Evolutionary conservation across 2,329 filamentous ascomycete species (phyloP), one percentile per base, ranked within the genome.

Genomic region (Colletotrichum sp.): DNA sequence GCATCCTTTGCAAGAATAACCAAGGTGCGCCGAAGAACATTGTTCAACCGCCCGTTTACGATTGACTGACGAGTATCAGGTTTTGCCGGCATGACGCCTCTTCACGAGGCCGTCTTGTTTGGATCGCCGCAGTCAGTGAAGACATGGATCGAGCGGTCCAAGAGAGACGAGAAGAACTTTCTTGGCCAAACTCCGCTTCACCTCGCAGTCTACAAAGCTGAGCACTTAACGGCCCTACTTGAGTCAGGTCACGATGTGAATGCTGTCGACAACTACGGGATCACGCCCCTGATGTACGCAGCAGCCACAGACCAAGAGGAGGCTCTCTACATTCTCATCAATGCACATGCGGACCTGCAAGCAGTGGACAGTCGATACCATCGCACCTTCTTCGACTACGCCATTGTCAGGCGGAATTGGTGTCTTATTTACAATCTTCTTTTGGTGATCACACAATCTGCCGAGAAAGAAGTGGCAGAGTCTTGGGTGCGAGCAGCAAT

Each of bases 231-330:
- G 15, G 10, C 9, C 16, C 36, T 72, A 0, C 3, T 75, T 1
- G 1, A 52, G 0, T 32, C 66, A 2, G 52, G 36, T 3, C 49
- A 60, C 26, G 21, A 71, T 1, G 2, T 71, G 0, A 8, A 71
- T n/a, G 68, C 34, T 1, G 2, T 18, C n/a, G 72, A 75, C 5
- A 59, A 24, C 2, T 60, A 52, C 21, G 72, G 72, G 2, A 71
- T 39, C 1, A 75, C 68, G 10, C 67, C 72, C 0, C 34, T 75
- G 4, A 75, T 75, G 68, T 75, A 75, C 30, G 68, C 72, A 10
- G 72, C 67, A 6, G 60, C 55, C 0, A 5, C 3, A 5, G 30
- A 71, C 10, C 16, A 36, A 4, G 49, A 34, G 1, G 32, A 66
- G 0, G 44, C 72, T 8, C 10, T 52, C n/a, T 18, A 3, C 4